A percentile compares a stretch with the other conserved stretches of the same genome.
Evolutionary conservation across 2,329 filamentous ascomycete genomes (phyloP).

Genomic region (Neonectria punicea): DNA sequence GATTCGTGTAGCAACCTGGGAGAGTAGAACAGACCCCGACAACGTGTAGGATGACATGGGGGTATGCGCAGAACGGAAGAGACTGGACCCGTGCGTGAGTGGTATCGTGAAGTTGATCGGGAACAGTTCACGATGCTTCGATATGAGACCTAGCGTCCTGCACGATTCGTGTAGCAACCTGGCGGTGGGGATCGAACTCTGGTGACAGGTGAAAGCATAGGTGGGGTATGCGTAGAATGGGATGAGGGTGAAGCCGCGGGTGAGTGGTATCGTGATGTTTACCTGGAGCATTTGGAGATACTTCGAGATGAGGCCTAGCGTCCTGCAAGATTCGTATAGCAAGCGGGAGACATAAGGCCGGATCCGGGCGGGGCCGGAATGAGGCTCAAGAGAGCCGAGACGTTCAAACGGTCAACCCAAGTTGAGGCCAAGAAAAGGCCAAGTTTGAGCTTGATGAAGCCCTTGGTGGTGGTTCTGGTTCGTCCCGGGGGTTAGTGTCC

Average conservation of each 20-base stretch:
- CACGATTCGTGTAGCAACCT: slow-evolving; percentile 24
- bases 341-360: not conserved
- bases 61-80: not conserved
- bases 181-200: not conserved
- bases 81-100: not conserved
- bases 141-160: slow-evolving; percentile 16
- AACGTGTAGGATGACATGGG: not conserved
- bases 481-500: not conserved
- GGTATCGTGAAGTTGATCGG: not conserved
- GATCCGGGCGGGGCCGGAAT: not conserved
- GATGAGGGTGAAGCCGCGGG: slow-evolving; percentile 3
- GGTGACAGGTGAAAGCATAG: not conserved
- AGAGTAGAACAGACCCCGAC: not conserved
- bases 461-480: not conserved
- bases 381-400: slow-evolving; percentile 17
- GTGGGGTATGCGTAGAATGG: not conserved
- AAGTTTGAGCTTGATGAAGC: not conserved
- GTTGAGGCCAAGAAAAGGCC: not conserved
- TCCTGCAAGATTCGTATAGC: slow-evolving; percentile 45
- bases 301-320: slow-evolving; percentile 34
- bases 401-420: not conserved
- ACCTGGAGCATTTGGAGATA: not conserved
- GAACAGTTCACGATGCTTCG: not conserved
- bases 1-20: slow-evolving; percentile 23
- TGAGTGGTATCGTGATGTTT: not conserved